A percentile compares a stretch with the other conserved stretches of the same genome.
Conservation (phyloP, 257 asterid species). For the Salvia miltiorrhiza region DNA sequence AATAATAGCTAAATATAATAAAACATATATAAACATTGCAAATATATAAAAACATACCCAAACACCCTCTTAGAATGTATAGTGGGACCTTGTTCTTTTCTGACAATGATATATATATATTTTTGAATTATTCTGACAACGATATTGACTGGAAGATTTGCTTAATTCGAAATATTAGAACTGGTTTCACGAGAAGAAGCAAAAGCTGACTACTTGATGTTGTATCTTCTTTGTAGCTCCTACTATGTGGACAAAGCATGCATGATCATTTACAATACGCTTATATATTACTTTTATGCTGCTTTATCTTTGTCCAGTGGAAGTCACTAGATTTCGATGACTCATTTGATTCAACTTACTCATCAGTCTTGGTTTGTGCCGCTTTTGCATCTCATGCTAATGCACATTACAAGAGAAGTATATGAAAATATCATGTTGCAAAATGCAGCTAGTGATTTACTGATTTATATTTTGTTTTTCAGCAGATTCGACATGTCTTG, state of each 20-base stretch:
- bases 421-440: not conserved
- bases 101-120: not conserved
- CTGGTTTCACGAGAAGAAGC: not conserved
- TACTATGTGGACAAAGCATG: no score
- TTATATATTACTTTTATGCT: not conserved
- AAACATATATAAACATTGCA: no score
- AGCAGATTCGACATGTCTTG: conserved; percentile 91
- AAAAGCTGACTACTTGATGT: not conserved
- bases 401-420: not conserved
- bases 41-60: no score
- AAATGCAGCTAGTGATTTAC: not conserved
- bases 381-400: not conserved
- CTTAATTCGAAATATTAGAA: not conserved
- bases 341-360: not conserved
- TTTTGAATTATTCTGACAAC: no score
- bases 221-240: no score
- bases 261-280: not conserved
- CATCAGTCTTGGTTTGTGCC: not conserved
- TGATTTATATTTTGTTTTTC: conserved; percentile 12
- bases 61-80: no score
- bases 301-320: not conserved
- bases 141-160: not conserved
- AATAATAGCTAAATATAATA: no score
- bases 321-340: not conserved
- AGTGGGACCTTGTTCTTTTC: not conserved